Conservation (phyloP, 2,329 filamentous ascomycete species). For the Raffaelea ambrosiae region DNA sequence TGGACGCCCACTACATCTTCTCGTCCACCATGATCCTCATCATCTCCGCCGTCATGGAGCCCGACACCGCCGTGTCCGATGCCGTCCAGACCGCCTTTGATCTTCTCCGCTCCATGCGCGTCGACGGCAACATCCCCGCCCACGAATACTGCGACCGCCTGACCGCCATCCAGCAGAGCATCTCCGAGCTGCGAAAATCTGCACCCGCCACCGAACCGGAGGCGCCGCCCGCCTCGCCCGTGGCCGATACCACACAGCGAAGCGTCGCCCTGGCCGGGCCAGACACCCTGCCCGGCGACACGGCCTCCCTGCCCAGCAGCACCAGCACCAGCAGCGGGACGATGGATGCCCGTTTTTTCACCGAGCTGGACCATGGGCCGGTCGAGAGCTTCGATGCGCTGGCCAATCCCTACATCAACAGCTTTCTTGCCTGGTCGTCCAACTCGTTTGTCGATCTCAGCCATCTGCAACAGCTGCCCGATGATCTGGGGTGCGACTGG, state of each 20-base stretch:
- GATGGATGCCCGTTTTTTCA: not conserved
- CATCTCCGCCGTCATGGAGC: constrained; percentile 23
- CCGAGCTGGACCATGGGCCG: not conserved
- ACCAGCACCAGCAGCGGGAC: not conserved
- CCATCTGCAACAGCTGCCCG: not conserved
- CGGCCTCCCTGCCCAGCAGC: too few relatives aligned
- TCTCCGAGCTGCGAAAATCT: not conserved
- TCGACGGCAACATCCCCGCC: constrained; percentile 20
- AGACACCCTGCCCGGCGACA: too few relatives aligned
- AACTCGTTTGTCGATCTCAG: not conserved
- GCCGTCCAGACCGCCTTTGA: constrained; percentile 19
- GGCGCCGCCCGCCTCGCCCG: too few relatives aligned
- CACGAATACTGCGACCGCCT: constrained; percentile 21
- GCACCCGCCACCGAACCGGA: not conserved
- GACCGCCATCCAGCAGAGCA: constrained; percentile 11
- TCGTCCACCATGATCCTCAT: constrained; percentile 21
- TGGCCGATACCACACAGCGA: too few relatives aligned
- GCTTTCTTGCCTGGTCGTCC: not conserved
- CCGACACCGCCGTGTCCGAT: constrained; percentile 17
- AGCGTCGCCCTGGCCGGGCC: too few relatives aligned
- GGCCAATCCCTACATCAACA: not conserved
- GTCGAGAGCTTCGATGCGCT: not conserved
- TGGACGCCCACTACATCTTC: constrained; percentile 25
- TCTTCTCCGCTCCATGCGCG: constrained; percentile 20
- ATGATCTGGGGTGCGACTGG: not conserved